A percentile compares a stretch with the other conserved stretches of the same genome.
These are phyloP conservation scores for Marasmius tenuissimus DNA, from an alignment of 1,284 basidiomycete species.

Conservation along the genomic window DNA sequence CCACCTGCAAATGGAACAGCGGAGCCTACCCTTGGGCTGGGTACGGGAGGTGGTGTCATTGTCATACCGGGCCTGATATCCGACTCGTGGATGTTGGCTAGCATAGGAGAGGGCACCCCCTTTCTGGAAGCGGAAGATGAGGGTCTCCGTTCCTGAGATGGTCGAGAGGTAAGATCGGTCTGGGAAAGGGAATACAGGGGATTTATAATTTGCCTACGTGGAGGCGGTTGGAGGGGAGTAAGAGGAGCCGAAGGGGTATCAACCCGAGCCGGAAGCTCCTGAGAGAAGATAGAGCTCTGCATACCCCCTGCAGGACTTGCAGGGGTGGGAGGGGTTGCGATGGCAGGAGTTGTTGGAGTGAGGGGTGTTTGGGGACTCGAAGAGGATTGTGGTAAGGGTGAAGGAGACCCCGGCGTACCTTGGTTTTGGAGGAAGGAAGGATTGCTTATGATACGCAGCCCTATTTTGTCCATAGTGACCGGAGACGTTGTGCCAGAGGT, in stretches of 20 bases:
- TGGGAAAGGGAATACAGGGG: conserved; percentile 56
- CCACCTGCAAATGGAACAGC: background rate
- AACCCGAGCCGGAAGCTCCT: conserved; percentile 42
- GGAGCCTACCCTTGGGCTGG: background rate
- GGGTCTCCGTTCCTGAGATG: background rate
- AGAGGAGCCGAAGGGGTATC: conserved; percentile 55
- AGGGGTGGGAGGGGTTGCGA: background rate
- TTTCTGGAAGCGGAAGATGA: conserved; percentile 6
- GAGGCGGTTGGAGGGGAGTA: conserved; percentile 62
- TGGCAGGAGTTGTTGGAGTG: conserved; percentile 3
- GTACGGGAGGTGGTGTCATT: conserved; percentile 41
- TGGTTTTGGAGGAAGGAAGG: conserved; percentile 27
- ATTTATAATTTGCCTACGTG: conserved; percentile 49
- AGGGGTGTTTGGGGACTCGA: background rate
- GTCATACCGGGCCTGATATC: conserved; percentile 27
- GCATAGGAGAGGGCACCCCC: conserved; percentile 17
- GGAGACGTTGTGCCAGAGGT: conserved; percentile 24
- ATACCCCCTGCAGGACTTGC: background rate
- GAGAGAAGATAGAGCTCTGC: conserved; percentile 9
- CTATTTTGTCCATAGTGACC: conserved; percentile 25
- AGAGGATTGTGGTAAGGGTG: background rate
- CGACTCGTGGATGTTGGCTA: conserved; percentile 9
- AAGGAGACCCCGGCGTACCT: conserved; percentile 15
- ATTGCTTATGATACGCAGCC: conserved; percentile 33
- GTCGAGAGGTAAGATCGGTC: conserved; percentile 39